A percentile compares a stretch with the other conserved stretches of the same genome.
Evolutionary conservation across 2,329 filamentous ascomycete species (phyloP).

Genomic region (Aphanoascus verrucosus): DNA sequence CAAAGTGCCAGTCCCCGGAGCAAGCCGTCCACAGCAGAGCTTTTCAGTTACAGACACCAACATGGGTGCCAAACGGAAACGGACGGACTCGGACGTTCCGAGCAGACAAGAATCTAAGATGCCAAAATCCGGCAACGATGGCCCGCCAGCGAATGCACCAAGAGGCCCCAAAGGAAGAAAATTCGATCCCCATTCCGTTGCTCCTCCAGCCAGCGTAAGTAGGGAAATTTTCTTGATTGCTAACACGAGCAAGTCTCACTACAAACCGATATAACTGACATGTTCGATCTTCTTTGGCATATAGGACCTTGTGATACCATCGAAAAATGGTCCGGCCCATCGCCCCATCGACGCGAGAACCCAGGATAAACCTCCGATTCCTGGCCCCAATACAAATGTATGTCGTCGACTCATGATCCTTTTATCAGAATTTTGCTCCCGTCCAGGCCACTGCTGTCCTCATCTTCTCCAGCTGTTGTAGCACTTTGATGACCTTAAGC

Average conservation of each 20-base stretch:
- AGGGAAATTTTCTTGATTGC: conserved; percentile 12
- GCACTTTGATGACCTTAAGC: neutral
- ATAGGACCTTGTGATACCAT: conserved; percentile 33
- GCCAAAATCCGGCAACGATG: conserved; percentile 20
- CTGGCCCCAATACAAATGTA: conserved; percentile 5
- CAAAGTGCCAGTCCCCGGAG: conserved; percentile 15
- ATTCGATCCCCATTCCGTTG: conserved; percentile 18
- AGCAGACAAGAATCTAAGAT: conserved; percentile 22
- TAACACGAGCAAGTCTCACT: conserved; percentile 6
- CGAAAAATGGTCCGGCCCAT: conserved; percentile 28
- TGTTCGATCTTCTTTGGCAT: neutral
- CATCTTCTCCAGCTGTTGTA: neutral
- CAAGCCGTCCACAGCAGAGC: conserved; percentile 11
- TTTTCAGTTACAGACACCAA: neutral
- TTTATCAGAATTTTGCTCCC: neutral
- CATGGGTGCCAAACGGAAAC: conserved; percentile 26
- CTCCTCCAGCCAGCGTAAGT: conserved; percentile 20
- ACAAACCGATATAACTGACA: neutral
- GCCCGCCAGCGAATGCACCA: conserved; percentile 19
- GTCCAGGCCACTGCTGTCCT: neutral
- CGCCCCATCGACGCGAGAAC: conserved; percentile 17
- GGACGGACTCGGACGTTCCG: conserved; percentile 20
- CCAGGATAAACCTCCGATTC: conserved; percentile 3
- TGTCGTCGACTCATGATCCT: neutral
- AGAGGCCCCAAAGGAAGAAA: conserved; percentile 17